These are phyloP conservation scores for Heliosperma pusillum DNA, from an alignment of 148 eudicot genomes.

Conservation along the genomic window DNA sequence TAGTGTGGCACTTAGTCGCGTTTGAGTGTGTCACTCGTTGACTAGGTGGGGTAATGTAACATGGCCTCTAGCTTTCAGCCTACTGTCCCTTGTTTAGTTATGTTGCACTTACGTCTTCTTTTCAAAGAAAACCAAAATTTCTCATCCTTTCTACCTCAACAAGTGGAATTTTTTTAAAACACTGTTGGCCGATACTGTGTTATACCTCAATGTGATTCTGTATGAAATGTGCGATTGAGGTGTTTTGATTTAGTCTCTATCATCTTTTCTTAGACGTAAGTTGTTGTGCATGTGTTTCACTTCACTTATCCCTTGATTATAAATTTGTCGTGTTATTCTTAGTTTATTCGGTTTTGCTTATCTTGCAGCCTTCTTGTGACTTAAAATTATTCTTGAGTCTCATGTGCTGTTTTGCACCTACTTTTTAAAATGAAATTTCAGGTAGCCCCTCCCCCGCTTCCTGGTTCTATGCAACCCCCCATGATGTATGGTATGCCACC, in stretches of 20 bases:
- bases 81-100: background rate
- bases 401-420: conserved; percentile 17
- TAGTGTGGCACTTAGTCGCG: background rate
- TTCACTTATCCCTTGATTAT: background rate
- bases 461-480: conserved; percentile 67
- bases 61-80: background rate
- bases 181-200: background rate
- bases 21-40: background rate
- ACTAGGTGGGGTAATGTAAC: background rate
- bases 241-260: background rate
- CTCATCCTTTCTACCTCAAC: background rate
- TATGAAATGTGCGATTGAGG: background rate
- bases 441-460: conserved; percentile 60
- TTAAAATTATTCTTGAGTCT: background rate
- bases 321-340: background rate
- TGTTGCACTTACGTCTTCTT: too few species aligned
- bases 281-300: background rate
- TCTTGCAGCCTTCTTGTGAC: background rate
- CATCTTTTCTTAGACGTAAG: background rate
- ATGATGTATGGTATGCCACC: conserved; percentile 79
- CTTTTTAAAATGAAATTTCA: conserved; percentile 36
- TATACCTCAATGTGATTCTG: background rate
- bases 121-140: background rate
- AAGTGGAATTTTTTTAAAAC: background rate
- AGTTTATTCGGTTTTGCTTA: background rate